Evolutionary conservation across 805 yeast genomes (phyloP), one percentile per base, ranked within the genome.

Genomic region (Cyberlindnera maritima): DNA sequence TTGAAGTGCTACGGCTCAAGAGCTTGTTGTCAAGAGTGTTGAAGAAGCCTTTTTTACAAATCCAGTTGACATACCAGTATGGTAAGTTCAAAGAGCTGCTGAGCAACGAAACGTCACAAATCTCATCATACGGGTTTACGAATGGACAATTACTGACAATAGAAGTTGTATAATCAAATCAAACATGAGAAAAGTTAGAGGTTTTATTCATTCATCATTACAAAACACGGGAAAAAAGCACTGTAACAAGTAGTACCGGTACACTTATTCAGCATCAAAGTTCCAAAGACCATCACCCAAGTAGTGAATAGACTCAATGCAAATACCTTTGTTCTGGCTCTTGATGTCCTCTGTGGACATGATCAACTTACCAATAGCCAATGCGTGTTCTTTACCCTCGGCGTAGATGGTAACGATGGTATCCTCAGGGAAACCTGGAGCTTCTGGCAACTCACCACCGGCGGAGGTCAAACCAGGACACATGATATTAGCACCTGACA

Each of bases 401-500:
- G 97, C 97, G 62, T 83, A 85, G 21, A 92, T 78, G 9, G 86
- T 76, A 39, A 91, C 96, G 25, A 87, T 75, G n/a, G 83, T 72
- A 44, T 77, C 95, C 55, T 79, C 74, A 36, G 77, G 81, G 48
- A 81, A 63, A 8, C 77, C 76, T 33, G 83, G 79, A 26, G 83
- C 83, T 20, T 83, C 91, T 18, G 97, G 96, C 50, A 90, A 71
- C 44, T 69, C 67, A 18, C 96, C 97, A 36, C 97, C 96, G 2
- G 84, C 75, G 17, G 94, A 82, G 0, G 96, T 89, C 53, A 89
- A 75, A 17, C 97, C 97, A 3, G 96, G 96, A 67, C 97, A 91
- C 98, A 91, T 91, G 60, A 91, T 87, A 61, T 91, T 91, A 25
- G 97, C 97, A 47, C 97, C 98, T 4, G 96, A 85, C n/a, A 91